phyloP scores from a whole-genome alignment of 768 basidiomycete species.

The Leucocoprinus birnbaumii region DNA sequence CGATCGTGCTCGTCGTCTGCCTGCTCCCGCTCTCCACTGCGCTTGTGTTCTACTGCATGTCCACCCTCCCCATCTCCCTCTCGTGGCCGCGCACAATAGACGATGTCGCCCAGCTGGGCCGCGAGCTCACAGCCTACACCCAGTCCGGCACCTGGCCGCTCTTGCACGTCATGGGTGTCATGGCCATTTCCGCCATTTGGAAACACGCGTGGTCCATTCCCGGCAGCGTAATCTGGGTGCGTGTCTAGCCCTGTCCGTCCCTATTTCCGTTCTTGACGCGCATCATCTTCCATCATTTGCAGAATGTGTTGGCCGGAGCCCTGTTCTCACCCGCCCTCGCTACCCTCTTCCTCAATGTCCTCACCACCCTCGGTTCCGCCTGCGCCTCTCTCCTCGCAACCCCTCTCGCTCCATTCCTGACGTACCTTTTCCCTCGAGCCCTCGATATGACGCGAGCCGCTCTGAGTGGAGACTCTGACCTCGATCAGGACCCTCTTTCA shows the following conservation, averaged over 20 bases:
- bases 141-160: constrained; percentile 63
- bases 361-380: constrained; percentile 86
- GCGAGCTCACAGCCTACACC: constrained; percentile 75
- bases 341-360: constrained; percentile 73
- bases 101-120: constrained; percentile 73
- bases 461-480: constrained; percentile 63
- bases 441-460: constrained; percentile 82
- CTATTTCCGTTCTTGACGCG: constrained; percentile 11
- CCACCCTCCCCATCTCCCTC: constrained; percentile 74
- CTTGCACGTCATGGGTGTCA: constrained; percentile 77
- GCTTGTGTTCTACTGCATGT: constrained; percentile 67
- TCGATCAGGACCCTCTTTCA: constrained; percentile 32
- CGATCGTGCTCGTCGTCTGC: constrained; percentile 42
- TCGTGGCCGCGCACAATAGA: constrained; percentile 74
- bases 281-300: constrained; percentile 9
- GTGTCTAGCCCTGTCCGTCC: constrained; percentile 25
- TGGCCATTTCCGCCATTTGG: constrained; percentile 86
- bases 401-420: constrained; percentile 82
- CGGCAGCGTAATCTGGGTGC: constrained; percentile 87
- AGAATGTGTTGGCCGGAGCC: constrained; percentile 91
- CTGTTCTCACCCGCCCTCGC: constrained; percentile 82
- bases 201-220: constrained; percentile 98
- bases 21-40: constrained; percentile 68
- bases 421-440: constrained; percentile 79
- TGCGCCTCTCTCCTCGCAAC: constrained; percentile 77